A percentile compares a stretch with the other conserved stretches of the same genome.
phyloP scores from a whole-genome alignment of 1,284 basidiomycete species.

The Chondrostereum purpureum region DNA sequence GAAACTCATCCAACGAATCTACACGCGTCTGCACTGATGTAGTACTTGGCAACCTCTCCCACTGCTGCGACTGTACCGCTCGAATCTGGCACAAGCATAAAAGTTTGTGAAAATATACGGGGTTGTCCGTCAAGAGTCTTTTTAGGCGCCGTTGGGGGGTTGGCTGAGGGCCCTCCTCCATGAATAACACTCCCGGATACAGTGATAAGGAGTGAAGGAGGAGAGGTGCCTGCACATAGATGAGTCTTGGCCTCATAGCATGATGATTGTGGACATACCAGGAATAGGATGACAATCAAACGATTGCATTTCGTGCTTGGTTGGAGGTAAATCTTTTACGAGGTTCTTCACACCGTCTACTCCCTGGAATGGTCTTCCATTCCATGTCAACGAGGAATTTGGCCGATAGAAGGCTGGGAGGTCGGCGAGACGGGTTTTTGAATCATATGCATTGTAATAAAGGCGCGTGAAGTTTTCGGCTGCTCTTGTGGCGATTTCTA shows the following conservation, averaged over 20 bases:
- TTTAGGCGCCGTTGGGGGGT: constrained; percentile 43
- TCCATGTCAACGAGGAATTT: constrained; percentile 74
- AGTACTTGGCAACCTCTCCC: constrained; percentile 75
- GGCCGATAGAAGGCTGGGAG: constrained; percentile 74
- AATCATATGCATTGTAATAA: constrained; percentile 76
- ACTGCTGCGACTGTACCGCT: constrained; percentile 51
- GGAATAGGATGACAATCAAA: constrained; percentile 86
- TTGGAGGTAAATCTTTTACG: constrained; percentile 62
- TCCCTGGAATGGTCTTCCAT: constrained; percentile 75
- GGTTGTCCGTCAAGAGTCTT: constrained; percentile 68
- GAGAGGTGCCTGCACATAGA: constrained; percentile 68
- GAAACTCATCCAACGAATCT: constrained; percentile 76
- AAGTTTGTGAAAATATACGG: constrained; percentile 79
- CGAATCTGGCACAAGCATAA: constrained; percentile 75
- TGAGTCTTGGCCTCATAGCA: too few species aligned
- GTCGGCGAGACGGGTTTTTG: constrained; percentile 58
- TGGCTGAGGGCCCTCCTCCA: constrained; percentile 51
- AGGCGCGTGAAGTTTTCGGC: constrained; percentile 74
- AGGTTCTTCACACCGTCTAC: constrained; percentile 59
- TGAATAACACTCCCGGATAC: constrained; percentile 76
- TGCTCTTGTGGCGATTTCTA: constrained; percentile 75
- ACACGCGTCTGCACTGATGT: constrained; percentile 66
- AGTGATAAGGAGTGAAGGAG: constrained; percentile 70
- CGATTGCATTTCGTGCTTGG: constrained; percentile 76
- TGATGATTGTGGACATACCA: too few species aligned